Conservation (phyloP, 371 early-diverging fungal species). For the Saksenaea oblongispora region DNA sequence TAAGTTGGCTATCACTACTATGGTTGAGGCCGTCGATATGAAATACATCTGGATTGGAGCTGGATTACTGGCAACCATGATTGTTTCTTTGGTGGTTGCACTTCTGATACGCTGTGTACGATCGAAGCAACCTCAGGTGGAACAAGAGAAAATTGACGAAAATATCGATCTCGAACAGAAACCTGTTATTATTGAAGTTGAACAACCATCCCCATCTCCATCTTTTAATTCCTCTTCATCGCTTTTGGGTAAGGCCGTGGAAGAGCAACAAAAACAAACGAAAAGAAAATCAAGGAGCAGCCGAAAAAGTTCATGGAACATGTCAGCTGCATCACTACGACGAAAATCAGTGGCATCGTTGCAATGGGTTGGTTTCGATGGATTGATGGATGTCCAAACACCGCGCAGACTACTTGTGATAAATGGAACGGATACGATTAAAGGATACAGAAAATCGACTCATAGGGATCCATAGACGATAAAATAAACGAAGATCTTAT, state of each 20-base stretch:
- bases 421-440: not conserved
- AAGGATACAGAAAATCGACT: not conserved
- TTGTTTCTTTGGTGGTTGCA: not conserved
- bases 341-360: conserved; percentile 20
- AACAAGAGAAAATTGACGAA: not conserved
- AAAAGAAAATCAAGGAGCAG: conserved; percentile 7
- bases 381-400: conserved; percentile 13
- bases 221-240: not conserved
- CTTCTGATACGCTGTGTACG: not conserved
- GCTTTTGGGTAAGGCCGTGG: not conserved
- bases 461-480: not conserved
- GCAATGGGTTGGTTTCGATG: conserved; percentile 20
- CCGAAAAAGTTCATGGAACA: not conserved
- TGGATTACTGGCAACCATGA: not conserved
- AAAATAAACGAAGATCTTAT: too few relatives aligned
- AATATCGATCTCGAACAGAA: not conserved
- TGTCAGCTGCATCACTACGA: conserved; percentile 14
- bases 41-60: not conserved
- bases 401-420: not conserved
- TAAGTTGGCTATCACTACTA: conserved; percentile 11
- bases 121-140: not conserved
- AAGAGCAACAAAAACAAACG: not conserved
- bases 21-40: conserved; percentile 13
- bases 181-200: not conserved
- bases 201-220: conserved; percentile 1